Percentiles rank a stretch among this genome's conserved stretches.
Conservation (phyloP, 2,329 filamentous ascomycete genomes). For the Pseudocercospora cruenta region DNA sequence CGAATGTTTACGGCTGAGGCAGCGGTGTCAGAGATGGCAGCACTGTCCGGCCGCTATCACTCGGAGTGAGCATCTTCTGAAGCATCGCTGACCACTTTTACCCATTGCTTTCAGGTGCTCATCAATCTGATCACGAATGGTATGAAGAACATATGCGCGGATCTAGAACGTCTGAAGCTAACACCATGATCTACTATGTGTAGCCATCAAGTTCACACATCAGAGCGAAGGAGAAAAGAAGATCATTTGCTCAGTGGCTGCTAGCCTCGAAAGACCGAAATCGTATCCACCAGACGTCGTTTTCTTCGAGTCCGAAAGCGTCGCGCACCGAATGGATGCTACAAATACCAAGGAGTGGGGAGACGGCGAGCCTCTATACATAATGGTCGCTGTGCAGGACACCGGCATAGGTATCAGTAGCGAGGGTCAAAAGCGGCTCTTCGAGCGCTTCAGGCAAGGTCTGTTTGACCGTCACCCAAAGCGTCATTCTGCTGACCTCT, state of each 20-base stretch:
- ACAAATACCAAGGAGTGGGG: constrained; percentile 49
- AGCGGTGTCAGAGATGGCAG: no score
- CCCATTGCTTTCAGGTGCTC: constrained; percentile 31
- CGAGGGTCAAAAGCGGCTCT: constrained; percentile 46
- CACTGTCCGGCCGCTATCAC: no score
- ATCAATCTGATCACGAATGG: constrained; percentile 36
- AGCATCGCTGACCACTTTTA: no score
- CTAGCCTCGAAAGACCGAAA: constrained; percentile 39
- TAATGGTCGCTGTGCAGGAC: constrained; percentile 51
- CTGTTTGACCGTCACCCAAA: neutral
- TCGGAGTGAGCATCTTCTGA: no score
- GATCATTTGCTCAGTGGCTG: constrained; percentile 33
- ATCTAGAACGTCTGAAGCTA: neutral
- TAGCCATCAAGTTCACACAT: constrained; percentile 40
- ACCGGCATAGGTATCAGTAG: constrained; percentile 48
- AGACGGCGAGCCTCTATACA: constrained; percentile 42
- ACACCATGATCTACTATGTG: neutral
- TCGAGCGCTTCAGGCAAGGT: constrained; percentile 46
- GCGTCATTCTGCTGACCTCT: neutral
- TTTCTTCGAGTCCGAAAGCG: constrained; percentile 45
- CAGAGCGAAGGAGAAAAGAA: constrained; percentile 29
- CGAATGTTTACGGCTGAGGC: no score
- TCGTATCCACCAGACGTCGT: constrained; percentile 51
- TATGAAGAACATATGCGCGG: neutral
- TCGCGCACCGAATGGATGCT: constrained; percentile 45